Conservation (phyloP, 352 stramenopile species). For the Globisporangium parvum region DNA sequence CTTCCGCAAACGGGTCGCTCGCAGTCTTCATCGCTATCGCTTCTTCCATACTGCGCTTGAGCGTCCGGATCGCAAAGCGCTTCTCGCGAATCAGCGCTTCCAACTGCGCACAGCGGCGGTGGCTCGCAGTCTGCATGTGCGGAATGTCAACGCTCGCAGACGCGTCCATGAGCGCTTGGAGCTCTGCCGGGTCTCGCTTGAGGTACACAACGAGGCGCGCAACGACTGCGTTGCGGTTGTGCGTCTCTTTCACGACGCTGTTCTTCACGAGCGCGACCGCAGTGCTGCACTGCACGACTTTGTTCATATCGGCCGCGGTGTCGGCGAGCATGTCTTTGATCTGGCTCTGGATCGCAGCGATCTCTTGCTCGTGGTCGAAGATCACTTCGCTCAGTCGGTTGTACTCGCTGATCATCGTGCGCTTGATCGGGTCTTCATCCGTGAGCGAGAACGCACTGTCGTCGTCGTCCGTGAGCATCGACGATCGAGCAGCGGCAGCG, state of each 20-base stretch:
- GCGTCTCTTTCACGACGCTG: slow-evolving; percentile 15
- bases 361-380: slow-evolving; percentile 37
- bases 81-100: slow-evolving; percentile 38
- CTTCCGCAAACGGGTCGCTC: slow-evolving; percentile 38
- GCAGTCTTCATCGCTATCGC: slow-evolving; percentile 45
- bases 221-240: slow-evolving; percentile 44
- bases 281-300: slow-evolving; percentile 19
- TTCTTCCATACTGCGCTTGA: slow-evolving; percentile 52
- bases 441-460: slow-evolving; percentile 18
- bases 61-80: slow-evolving; percentile 19
- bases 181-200: slow-evolving; percentile 29
- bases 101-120: slow-evolving; percentile 39
- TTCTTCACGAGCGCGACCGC: slow-evolving; percentile 8
- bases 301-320: slow-evolving; percentile 26
- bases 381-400: slow-evolving; percentile 41
- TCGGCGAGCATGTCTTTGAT: slow-evolving; percentile 29
- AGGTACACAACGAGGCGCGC: slow-evolving; percentile 39
- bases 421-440: slow-evolving; percentile 36
- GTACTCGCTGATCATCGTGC: slow-evolving; percentile 54
- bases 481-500: background rate
- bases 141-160: slow-evolving; percentile 29
- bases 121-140: slow-evolving; percentile 35
- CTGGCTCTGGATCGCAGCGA: slow-evolving; percentile 20
- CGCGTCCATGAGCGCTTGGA: slow-evolving; percentile 29
- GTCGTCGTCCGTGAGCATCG: background rate